Conservation (phyloP, 345 rosid genomes). For the Bretschneidera sinensis region DNA sequence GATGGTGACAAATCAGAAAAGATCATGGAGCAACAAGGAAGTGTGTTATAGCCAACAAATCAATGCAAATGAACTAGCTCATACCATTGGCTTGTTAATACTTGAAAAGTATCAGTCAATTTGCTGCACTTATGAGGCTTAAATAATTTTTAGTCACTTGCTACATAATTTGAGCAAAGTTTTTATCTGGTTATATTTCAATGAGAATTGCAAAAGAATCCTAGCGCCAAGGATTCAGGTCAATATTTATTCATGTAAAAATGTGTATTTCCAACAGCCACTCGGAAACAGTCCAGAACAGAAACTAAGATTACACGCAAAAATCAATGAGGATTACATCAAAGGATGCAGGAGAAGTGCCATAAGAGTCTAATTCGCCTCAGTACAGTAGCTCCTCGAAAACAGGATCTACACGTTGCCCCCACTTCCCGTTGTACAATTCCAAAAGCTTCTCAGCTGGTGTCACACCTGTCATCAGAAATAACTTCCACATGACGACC, state of each 20-base stretch:
- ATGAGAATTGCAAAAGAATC: conserved; percentile 10
- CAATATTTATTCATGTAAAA: conserved; percentile 19
- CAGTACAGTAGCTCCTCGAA: conserved; percentile 73
- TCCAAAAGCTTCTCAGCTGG: conserved; percentile 88
- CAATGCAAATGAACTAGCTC: background rate
- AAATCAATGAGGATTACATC: background rate
- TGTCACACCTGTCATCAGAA: conserved; percentile 59
- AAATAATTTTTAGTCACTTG: no score
- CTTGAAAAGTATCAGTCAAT: background rate
- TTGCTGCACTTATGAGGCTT: background rate
- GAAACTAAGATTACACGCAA: conserved; percentile 13
- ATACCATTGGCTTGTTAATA: background rate
- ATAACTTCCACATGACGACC: background rate
- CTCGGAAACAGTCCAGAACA: background rate
- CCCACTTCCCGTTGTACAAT: conserved; percentile 81
- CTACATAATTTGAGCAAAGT: background rate
- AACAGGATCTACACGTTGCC: conserved; percentile 70
- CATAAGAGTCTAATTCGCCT: conserved; percentile 16
- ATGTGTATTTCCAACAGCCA: background rate
- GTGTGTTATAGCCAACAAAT: no score
- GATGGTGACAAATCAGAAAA: no score
- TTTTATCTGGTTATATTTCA: background rate
- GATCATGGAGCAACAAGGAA: conserved; percentile 2
- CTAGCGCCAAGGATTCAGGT: conserved; percentile 12
- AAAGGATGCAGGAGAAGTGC: background rate